Evolutionary conservation across 139 green algal genomes (phyloP), one percentile per base, ranked within the genome.

Genomic region (Micractinium conductrix): DNA sequence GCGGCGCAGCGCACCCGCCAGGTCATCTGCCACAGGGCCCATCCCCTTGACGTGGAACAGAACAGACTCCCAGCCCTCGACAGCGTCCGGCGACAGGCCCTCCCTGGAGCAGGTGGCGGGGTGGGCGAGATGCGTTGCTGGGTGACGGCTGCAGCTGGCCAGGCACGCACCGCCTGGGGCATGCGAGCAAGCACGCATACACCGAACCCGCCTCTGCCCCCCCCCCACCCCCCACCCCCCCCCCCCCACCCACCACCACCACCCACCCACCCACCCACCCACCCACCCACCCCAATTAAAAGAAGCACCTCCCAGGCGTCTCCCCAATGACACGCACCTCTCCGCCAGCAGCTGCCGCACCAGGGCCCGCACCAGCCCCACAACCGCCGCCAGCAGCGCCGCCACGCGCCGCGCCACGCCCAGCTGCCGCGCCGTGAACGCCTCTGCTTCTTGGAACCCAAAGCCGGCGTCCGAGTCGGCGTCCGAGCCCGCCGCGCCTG

Each of bases 41-140:
- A 83, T 62, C 30, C 42, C 28, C 60, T 62, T 60, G 33, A 83
- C 35, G 62, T 83, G 78, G n/a, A 65, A 83, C n/a, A 83, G 62
- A 62, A 83, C 62, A 2, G 42, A 65, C 62, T 83, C 78, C 78
- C 78, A 83, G 16, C 78, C 78, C 40, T 74, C 78, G n/a, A 74
- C 60, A 4, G 30, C 78, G 43, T 74, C 78, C 0, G 40, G 19
- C 1, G 40, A 12, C 60, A 83, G 60, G 19, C 62, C 78, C 43
- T 74, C 62, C 28, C 62, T 74, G 78, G 37, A 58, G 74, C 42
- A 53, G 65, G 10, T n/a, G n/a, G n/a, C n/a, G n/a, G n/a, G n/a
- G n/a, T n/a, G n/a, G n/a, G n/a, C n/a, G n/a, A n/a, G n/a, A n/a
- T n/a, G n/a, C n/a, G n/a, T n/a, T n/a, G n/a, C n/a, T n/a, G n/a